Evolutionary conservation across 2,329 filamentous ascomycete species (phyloP).

Genomic region (Fusarium chlamydosporum): DNA sequence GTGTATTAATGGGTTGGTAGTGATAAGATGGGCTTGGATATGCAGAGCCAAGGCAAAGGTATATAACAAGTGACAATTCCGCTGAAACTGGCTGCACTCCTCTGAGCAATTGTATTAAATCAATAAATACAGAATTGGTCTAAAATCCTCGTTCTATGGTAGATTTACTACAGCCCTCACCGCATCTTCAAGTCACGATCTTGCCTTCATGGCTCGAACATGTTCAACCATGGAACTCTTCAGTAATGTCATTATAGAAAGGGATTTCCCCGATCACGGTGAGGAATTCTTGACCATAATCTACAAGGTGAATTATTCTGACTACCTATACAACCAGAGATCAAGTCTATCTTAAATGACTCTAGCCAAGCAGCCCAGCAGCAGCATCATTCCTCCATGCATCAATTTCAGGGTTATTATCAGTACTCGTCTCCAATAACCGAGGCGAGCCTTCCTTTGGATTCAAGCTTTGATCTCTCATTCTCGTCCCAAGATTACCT

Average conservation of each 20-base stretch:
- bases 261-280: constrained; percentile 18
- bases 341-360: constrained; percentile 3
- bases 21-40: background rate
- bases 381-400: background rate
- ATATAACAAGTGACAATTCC: constrained; percentile 10
- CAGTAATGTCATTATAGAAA: constrained; percentile 13
- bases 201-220: no score
- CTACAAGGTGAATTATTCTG: background rate
- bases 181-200: background rate
- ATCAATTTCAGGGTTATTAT: background rate
- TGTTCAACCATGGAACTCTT: constrained; percentile 25
- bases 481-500: background rate
- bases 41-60: background rate
- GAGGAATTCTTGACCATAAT: fast-evolving
- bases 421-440: background rate
- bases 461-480: background rate
- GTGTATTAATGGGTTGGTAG: background rate
- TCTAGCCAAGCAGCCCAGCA: background rate
- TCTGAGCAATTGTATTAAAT: fast-evolving
- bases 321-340: background rate
- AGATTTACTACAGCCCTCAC: no score
- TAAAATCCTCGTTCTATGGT: background rate
- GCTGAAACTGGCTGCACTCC: background rate
- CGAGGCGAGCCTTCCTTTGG: background rate
- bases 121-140: no score